Base-by-base conservation (phyloP, 1,284 basidiomycete species). In the Cryptococcus jaspeensis region DNA sequence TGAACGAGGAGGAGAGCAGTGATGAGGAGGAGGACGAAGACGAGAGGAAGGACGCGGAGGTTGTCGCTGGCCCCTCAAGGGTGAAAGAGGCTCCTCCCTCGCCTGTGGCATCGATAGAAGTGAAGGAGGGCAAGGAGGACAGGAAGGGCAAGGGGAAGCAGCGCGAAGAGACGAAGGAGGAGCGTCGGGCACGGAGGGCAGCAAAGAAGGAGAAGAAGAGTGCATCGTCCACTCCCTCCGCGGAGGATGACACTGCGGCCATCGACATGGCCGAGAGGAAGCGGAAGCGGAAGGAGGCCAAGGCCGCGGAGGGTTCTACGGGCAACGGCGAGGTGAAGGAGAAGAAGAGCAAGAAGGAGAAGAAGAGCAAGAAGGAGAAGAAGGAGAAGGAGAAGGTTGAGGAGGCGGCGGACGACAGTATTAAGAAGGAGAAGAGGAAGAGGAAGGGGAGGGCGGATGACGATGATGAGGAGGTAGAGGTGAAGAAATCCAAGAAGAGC, bases 121-220 rank as follows among this genome's bases (percentile, higher is more conserved):
- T 23, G 6, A 53, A 44, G 23, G 36, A 56, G 18, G 35, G 39
- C 18, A 55, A 55, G 23, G 45, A 40, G 12, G 53, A 44, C 23
- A 53, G 47, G 41, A 47, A 50, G 20, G 28, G 35, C 52, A 49
- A 53, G 53, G 47, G 58, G 40, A 36, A 53, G 44, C 36, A 32
- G 32, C 43, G 47, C 42, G 32, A 38, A 32, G 45, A 49, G 46
- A 45, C 43, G 45, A 47, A 47, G 5, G 32, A 28, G 11, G 45
- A 28, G 45, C 23, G 32, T 22, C 23, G 45, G 45, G 45, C 45
- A 6, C 11, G 32, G 45, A 47, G 23, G 25, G 45, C 23, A 64
- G 50, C n/a, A 69, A 66, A 44, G 64, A 66, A 45, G 67, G 66
- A 36, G 43, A 58, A 45, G 52, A 47, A 38, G 20, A 32, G 23